Conservation (phyloP, 78 protist genomes). For the Speleostelium caveatum region DNA sequence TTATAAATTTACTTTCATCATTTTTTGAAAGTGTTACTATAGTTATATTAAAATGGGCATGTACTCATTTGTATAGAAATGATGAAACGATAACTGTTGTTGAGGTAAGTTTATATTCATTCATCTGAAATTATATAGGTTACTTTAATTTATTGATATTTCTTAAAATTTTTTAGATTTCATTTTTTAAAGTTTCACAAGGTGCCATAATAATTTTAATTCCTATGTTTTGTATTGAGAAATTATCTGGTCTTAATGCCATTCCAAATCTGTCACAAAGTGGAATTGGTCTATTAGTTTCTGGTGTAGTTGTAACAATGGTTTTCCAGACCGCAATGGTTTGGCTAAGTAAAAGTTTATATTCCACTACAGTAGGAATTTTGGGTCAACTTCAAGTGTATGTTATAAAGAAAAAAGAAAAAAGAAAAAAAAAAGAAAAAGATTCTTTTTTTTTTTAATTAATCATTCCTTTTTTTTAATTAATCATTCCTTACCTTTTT, state of each 20-base stretch:
- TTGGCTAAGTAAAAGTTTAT: slow-evolving; percentile 14
- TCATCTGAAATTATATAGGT: not conserved
- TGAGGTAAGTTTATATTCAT: not conserved
- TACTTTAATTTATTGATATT: too few relatives aligned
- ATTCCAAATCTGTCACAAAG: not conserved
- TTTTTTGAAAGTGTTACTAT: slow-evolving; percentile 39
- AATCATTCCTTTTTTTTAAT: too few relatives aligned
- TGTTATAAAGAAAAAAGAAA: too few relatives aligned
- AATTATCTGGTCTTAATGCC: not conserved
- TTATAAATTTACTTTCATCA: slow-evolving; percentile 14
- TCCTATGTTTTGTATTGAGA: slow-evolving; percentile 15
- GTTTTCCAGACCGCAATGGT: slow-evolving; percentile 26
- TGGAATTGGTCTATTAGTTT: not conserved
- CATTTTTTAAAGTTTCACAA: slow-evolving; percentile 29
- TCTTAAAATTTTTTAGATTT: too few relatives aligned
- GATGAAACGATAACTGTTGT: slow-evolving; percentile 30
- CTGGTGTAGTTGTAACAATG: slow-evolving; percentile 34
- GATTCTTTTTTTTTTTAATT: too few relatives aligned
- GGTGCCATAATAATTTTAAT: slow-evolving; percentile 6
- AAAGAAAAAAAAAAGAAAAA: too few relatives aligned
- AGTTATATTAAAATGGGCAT: slow-evolving; percentile 27
- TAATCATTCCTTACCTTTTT: too few relatives aligned
- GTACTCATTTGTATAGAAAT: not conserved
- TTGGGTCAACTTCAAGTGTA: slow-evolving; percentile 12
- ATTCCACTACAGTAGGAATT: slow-evolving; percentile 38